Conservation (phyloP, 2,329 filamentous ascomycete species). For the Fusarium sp. region DNA sequence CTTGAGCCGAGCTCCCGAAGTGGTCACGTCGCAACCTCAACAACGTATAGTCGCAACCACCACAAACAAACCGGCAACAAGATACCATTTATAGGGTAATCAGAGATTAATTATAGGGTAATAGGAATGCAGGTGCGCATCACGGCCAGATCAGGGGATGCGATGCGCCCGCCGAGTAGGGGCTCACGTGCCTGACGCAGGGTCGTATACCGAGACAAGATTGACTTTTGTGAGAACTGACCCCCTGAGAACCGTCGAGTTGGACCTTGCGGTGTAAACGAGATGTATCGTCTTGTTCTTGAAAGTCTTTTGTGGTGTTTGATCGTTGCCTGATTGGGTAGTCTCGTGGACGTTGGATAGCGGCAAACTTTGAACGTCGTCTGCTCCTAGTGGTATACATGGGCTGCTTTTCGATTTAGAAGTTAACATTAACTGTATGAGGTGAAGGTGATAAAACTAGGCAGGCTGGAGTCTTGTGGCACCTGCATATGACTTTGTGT, state of each 20-base stretch:
- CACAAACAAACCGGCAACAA: background rate
- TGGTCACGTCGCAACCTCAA: background rate
- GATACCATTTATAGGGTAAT: conserved; percentile 8
- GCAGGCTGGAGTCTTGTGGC: too few species aligned
- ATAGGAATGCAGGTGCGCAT: conserved; percentile 7
- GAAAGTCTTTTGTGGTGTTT: background rate
- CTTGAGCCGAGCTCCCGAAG: background rate
- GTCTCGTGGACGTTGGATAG: background rate
- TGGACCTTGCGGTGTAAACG: background rate
- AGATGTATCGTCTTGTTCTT: background rate
- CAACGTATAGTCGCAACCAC: background rate
- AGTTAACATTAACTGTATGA: too few species aligned
- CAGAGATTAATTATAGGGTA: conserved; percentile 11
- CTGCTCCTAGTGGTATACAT: background rate
- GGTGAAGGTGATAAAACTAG: too few species aligned
- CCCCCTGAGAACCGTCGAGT: background rate
- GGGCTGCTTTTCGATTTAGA: background rate
- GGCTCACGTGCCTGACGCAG: background rate
- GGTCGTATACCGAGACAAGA: background rate
- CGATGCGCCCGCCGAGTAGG: background rate
- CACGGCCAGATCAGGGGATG: background rate
- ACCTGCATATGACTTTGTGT: too few species aligned
- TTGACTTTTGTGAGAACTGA: background rate
- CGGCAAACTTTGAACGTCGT: background rate
- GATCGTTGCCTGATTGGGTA: background rate